A percentile compares a stretch with the other conserved stretches of the same genome.
phyloP scores from a whole-genome alignment of 768 basidiomycete genomes.

The Psilocybe azurescens region DNA sequence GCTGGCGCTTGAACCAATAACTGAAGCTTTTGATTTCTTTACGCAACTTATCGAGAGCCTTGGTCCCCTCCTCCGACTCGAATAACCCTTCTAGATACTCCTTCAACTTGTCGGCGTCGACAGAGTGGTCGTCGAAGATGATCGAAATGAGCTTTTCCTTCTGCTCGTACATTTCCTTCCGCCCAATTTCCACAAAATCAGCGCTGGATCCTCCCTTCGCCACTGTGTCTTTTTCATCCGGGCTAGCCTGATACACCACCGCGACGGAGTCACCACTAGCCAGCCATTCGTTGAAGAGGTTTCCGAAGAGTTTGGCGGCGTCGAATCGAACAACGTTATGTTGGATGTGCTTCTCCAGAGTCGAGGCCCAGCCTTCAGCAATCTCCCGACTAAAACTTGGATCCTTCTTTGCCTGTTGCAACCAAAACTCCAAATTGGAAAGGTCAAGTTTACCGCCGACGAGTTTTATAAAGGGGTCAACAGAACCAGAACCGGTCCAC shows the following conservation, averaged over 20 bases:
- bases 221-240: constrained; percentile 11
- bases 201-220: constrained; percentile 2
- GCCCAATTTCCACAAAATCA: constrained; percentile 38
- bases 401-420: constrained; percentile 45
- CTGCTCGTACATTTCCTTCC: constrained; percentile 49
- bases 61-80: constrained; percentile 33
- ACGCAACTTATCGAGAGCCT: constrained; percentile 35
- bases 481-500: constrained; percentile 41
- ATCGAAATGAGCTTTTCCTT: constrained; percentile 43
- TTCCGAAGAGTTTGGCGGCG: constrained; percentile 46
- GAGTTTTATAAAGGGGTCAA: constrained; percentile 16
- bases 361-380: constrained; percentile 41
- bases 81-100: constrained; percentile 44
- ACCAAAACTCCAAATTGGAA: constrained; percentile 37
- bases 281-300: constrained; percentile 49
- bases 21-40: constrained; percentile 34
- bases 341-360: constrained; percentile 43
- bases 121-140: constrained; percentile 41
- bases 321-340: constrained; percentile 44
- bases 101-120: constrained; percentile 37
- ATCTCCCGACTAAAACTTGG: constrained; percentile 42
- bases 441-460: constrained; percentile 28
- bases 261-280: constrained; percentile 46
- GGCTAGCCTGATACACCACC: constrained; percentile 24
- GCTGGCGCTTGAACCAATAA: constrained; percentile 26